Conservation (phyloP, 192 early-diverging fungal species). For the Linderina pennispora region DNA sequence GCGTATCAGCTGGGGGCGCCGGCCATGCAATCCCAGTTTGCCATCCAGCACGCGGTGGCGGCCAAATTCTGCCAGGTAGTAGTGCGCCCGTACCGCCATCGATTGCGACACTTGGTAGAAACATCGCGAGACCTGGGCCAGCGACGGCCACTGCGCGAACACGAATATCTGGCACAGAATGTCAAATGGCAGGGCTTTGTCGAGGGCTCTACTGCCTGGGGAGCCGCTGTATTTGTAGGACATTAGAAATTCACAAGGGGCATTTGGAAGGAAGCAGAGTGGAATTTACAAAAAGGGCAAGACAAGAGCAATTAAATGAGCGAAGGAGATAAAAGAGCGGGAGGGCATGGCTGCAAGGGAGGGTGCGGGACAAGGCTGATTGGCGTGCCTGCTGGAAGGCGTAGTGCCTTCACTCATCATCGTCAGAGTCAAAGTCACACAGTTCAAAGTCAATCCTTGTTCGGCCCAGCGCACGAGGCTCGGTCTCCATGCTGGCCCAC, state of each 20-base stretch:
- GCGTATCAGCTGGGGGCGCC: constrained; percentile 25
- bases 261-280: no score
- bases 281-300: no score
- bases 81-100: constrained; percentile 32
- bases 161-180: constrained; percentile 42
- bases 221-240: neutral
- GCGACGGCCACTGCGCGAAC: constrained; percentile 42
- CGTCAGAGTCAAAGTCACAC: constrained; percentile 4
- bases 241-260: no score
- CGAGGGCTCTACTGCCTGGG: constrained; percentile 4
- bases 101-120: constrained; percentile 30
- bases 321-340: constrained; percentile 3
- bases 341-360: no score
- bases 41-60: constrained; percentile 28
- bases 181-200: constrained; percentile 35
- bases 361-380: no score
- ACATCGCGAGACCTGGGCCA: constrained; percentile 23
- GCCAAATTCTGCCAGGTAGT: constrained; percentile 37
- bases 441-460: constrained; percentile 1
- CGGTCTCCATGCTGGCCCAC: neutral
- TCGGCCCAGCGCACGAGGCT: constrained; percentile 1
- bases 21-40: constrained; percentile 17
- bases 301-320: neutral
- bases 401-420: neutral
- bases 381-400: no score